Base-by-base conservation (phyloP, 2,329 filamentous ascomycete species). In the Nannizziopsis barbatae region DNA sequence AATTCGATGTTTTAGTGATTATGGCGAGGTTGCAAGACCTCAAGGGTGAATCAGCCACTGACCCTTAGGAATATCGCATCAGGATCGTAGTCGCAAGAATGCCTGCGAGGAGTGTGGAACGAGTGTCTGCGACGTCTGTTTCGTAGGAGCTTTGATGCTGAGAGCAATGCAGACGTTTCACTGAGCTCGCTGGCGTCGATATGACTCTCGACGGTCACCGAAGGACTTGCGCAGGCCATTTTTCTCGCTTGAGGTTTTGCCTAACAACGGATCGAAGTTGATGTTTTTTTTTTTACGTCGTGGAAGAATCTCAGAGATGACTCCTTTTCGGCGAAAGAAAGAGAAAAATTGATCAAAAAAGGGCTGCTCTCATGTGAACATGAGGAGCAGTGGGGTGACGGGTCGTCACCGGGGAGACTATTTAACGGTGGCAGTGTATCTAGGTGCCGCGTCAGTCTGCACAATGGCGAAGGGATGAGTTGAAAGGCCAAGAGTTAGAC, bases 51-150 rank as follows among this genome's bases (percentile, higher is more conserved):
- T 30, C 33, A 12, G 35, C 4, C 39, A 44, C 64, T 57, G 41
- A 69, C 66, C 51, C 65, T 60, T n/a, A 72, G 57, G 42, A 67
- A 71, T 12, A 71, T 61, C 10, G 68, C 68, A 51, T 71, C 68
- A 1, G 67, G 63, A 57, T 68, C 69, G 51, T 67, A 68, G 45
- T 71, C 65, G 47, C 64, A 69, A 4, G 67, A 70, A 5, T 69
- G 57, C 47, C 64, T 65, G 49, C 67, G 61, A 11, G 63, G 56
- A 27, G 58, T 63, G 53, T 72, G 67, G 51, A 71, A 71, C 5
- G 69, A 72, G 52, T 71, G 68, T 54, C 69, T 60, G 45, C 68
- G 62, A 43, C 64, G 61, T 31, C 69, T 64, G 49, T 66, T 65
- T 38, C 65, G 64, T 27, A 69, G 53, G 12, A 68, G 52, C 27